Evolutionary conservation across 352 stramenopile genomes (phyloP), one percentile per base, ranked within the genome.

Genomic region (Globisporangium yorkense): DNA sequence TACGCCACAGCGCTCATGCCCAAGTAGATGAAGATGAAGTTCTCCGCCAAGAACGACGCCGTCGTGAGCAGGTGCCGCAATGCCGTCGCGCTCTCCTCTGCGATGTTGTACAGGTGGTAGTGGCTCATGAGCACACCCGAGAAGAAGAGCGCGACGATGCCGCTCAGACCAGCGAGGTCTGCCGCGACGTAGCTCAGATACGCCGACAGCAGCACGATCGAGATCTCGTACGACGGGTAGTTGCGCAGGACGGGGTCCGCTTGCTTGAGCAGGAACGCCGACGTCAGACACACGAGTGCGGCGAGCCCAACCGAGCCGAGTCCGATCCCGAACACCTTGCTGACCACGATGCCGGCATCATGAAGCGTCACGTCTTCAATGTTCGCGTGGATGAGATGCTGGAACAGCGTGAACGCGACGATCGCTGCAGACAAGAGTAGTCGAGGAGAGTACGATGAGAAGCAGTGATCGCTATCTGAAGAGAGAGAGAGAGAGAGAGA

Each of bases 91-190:
- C 79, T 91, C 51, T 89, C 85, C 12, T 92, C 69, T 5, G 81
- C 68, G 40, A 95, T 91, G 52, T 84, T 93, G 61, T 92, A 82
- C 44, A 95, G 49, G 58, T 95, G 83, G 54, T 95, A 95, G 65
- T 95, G 85, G 57, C 83, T 89, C 71, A 93, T 95, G 47, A 92
- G 58, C 40, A 93, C 82, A n/a, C 84, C 95, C 31, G 84, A 96
- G 65, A 98, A 97, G 50, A 98, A 92, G 51, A 98, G 85, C 10
- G 90, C 92, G 24, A 98, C 90, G 56, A 98, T 98, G 16, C 95
- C 93, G 61, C 83, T 95, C 37, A 96, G 71, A 10, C 80, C 79
- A 8, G 81, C 75, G 33, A 91, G 59, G 47, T 95, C 82, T 1
- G 79, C 82, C 5, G 81, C 80, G 24, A 96, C 72, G 53, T 93